A percentile compares a stretch with the other conserved stretches of the same genome.
These are phyloP conservation scores for Sistotremastrum suecicum DNA, from an alignment of 768 basidiomycete genomes.

Conservation along the genomic window DNA sequence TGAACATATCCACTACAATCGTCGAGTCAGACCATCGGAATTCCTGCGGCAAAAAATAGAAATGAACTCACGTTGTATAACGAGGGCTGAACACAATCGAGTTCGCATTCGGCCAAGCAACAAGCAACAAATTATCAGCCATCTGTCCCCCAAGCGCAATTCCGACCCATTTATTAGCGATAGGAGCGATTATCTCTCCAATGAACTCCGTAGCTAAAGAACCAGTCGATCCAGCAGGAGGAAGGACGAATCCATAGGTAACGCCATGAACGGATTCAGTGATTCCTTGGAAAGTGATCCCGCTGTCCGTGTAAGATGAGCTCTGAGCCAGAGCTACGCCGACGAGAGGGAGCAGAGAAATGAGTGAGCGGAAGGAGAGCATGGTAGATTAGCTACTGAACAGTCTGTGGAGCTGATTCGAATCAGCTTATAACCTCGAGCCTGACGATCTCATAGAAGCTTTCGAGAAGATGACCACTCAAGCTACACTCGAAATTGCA, in stretches of 20 bases:
- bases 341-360: no score
- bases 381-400: no score
- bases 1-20: slow-evolving; percentile 31
- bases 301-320: slow-evolving; percentile 28
- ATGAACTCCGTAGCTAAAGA: slow-evolving; percentile 39
- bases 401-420: no score
- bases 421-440: no score
- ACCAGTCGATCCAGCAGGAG: slow-evolving; percentile 27
- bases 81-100: slow-evolving; percentile 37
- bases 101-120: slow-evolving; percentile 45
- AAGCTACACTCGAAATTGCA: no score
- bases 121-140: slow-evolving; percentile 39
- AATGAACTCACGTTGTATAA: slow-evolving; percentile 32
- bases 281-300: slow-evolving; percentile 33
- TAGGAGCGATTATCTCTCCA: slow-evolving; percentile 45
- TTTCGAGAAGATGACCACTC: no score
- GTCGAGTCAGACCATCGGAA: not conserved
- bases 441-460: no score
- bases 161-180: slow-evolving; percentile 40
- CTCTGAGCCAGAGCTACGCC: slow-evolving; percentile 27
- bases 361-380: no score
- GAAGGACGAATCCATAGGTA: slow-evolving; percentile 36
- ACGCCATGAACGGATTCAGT: slow-evolving; percentile 20
- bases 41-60: not conserved
- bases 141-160: slow-evolving; percentile 39